Percentiles rank a stretch among this genome's conserved stretches.
phyloP scores from a whole-genome alignment of 2,329 filamentous ascomycete species.

The Exophiala viscosa region DNA sequence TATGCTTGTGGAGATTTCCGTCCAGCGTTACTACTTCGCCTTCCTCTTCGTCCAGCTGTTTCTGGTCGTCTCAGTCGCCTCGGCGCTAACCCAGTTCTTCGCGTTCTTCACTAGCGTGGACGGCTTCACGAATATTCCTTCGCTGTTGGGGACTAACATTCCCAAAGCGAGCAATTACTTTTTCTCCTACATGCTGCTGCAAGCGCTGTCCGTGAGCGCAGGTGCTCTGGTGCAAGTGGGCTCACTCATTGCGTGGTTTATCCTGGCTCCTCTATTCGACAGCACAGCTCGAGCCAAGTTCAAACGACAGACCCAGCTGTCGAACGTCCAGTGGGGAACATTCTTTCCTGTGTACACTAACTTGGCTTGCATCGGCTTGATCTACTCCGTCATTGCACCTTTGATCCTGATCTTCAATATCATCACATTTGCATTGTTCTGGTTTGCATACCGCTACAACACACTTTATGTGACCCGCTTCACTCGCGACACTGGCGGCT shows the following conservation, averaged over 20 bases:
- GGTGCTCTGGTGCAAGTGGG: conserved; percentile 80
- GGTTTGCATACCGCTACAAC: conserved; percentile 92
- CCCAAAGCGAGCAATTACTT: conserved; percentile 93
- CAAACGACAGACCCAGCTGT: conserved; percentile 73
- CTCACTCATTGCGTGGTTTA: conserved; percentile 74
- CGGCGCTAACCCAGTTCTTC: conserved; percentile 65
- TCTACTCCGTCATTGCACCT: conserved; percentile 85
- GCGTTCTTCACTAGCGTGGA: conserved; percentile 62
- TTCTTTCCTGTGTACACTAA: conserved; percentile 98
- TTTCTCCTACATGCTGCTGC: conserved; percentile 96
- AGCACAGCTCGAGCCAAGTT: conserved; percentile 81
- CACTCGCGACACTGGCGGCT: conserved; percentile 82
- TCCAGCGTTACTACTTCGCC: conserved; percentile 87
- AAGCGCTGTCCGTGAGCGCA: conserved; percentile 85
- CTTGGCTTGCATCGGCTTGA: conserved; percentile 84
- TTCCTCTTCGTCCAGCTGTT: conserved; percentile 96
- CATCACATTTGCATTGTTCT: conserved; percentile 85
- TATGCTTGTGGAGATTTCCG: conserved; percentile 71
- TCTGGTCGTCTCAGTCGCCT: conserved; percentile 82
- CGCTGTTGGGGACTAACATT: conserved; percentile 70
- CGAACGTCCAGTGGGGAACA: conserved; percentile 79
- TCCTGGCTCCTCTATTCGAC: conserved; percentile 76
- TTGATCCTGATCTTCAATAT: conserved; percentile 91
- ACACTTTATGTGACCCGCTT: conserved; percentile 93
- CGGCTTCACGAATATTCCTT: conserved; percentile 65